Conservation (phyloP, 73 alveolate genomes). For the Breviolum minutum region DNA sequence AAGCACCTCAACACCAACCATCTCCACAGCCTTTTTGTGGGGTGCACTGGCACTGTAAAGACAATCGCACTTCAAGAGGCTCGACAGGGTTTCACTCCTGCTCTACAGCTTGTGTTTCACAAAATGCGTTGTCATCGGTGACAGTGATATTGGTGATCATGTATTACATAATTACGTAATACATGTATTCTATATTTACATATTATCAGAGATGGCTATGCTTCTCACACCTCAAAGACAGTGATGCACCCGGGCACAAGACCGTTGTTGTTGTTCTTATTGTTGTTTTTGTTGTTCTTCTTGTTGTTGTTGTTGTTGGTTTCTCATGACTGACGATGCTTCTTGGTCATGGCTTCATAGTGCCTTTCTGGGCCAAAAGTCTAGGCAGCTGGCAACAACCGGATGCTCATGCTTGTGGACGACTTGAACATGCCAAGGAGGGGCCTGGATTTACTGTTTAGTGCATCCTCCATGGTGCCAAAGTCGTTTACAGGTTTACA, state of each 20-base stretch:
- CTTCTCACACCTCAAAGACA: no score
- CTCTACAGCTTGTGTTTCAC: background rate
- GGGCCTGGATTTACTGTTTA: background rate
- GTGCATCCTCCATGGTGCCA: background rate
- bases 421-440: conserved; percentile 99
- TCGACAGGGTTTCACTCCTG: background rate
- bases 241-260: no score
- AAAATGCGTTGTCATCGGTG: background rate
- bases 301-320: no score
- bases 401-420: conserved; percentile 99
- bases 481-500: no score
- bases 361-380: no score
- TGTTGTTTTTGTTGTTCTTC: no score
- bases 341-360: no score
- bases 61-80: conserved; percentile 98
- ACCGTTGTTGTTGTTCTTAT: no score
- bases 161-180: no score
- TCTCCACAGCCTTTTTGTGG: conserved; percentile 97
- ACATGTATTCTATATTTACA: no score
- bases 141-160: background rate
- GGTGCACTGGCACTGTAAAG: conserved; percentile 99
- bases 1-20: conserved; percentile 84
- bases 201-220: no score
- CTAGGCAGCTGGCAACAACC: conserved; percentile 97
- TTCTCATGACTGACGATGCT: no score